A percentile compares a stretch with the other conserved stretches of the same genome.
Evolutionary conservation across 495 filamentous ascomycete species (phyloP).

Genomic region (Penicillium ucsense): DNA sequence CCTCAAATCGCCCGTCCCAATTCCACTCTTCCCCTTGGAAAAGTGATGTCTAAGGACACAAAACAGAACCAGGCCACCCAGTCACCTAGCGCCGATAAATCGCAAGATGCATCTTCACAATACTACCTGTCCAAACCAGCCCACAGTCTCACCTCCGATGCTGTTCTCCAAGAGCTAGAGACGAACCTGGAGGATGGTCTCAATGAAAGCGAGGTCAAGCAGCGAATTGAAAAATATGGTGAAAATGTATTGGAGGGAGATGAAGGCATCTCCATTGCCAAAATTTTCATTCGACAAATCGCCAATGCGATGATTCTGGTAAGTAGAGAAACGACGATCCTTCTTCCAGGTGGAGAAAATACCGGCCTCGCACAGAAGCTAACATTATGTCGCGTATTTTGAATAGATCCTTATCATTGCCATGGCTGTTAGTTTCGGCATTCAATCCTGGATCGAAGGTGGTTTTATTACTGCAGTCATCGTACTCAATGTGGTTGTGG

Average conservation of each 20-base stretch:
- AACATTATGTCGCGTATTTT: not conserved
- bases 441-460: conserved; percentile 61
- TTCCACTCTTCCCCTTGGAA: not conserved
- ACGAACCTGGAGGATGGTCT: conserved; percentile 55
- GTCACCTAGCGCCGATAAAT: not conserved
- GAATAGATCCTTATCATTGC: conserved; percentile 53
- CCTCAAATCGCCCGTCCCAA: not conserved
- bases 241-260: conserved; percentile 52
- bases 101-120: conserved; percentile 1
- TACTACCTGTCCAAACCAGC: conserved; percentile 46
- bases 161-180: conserved; percentile 47
- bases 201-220: conserved; percentile 42
- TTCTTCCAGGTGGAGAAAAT: too few relatives aligned
- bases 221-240: conserved; percentile 47
- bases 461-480: conserved; percentile 59
- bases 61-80: conserved; percentile 30
- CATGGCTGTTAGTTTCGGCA: conserved; percentile 62
- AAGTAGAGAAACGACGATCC: conserved; percentile 1
- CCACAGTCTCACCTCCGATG: conserved; percentile 48
- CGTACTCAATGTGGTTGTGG: conserved; percentile 55
- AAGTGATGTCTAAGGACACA: conserved; percentile 37
- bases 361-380: too few relatives aligned
- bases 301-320: conserved; percentile 62
- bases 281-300: conserved; percentile 51
- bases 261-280: conserved; percentile 44